These are phyloP conservation scores for Pelargonium myrrhifolium DNA, from an alignment of 441 rosid species.

Conservation along the genomic window DNA sequence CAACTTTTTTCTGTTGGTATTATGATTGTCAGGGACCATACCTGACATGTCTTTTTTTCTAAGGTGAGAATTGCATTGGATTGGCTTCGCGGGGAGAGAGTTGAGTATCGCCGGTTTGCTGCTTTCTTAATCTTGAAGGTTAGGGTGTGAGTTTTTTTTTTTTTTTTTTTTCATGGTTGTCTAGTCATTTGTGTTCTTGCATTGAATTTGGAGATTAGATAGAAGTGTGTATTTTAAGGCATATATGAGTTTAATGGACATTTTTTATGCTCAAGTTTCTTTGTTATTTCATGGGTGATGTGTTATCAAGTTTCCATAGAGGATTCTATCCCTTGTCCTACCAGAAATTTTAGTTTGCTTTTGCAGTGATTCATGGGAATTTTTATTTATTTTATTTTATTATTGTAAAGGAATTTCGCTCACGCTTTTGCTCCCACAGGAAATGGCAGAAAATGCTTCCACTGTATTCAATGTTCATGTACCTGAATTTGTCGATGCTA, in stretches of 20 bases:
- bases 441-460: constrained; percentile 99
- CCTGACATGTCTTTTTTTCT: constrained; percentile 18
- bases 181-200: neutral
- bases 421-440: constrained; percentile 32
- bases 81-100: constrained; percentile 88
- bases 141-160: constrained; percentile 17
- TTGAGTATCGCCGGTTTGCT: constrained; percentile 87
- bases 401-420: constrained; percentile 3
- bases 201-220: neutral
- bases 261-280: neutral
- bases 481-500: constrained; percentile 92
- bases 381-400: constrained; percentile 17
- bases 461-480: constrained; percentile 98
- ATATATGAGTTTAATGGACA: neutral
- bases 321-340: neutral
- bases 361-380: neutral
- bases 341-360: constrained; percentile 7
- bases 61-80: constrained; percentile 84
- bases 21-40: constrained; percentile 9
- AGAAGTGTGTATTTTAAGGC: neutral
- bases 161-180: too few species aligned
- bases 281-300: neutral
- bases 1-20: constrained; percentile 13
- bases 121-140: constrained; percentile 94
- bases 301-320: neutral